phyloP scores from a whole-genome alignment of 306 rosid genomes.

The Pyrus communis region DNA sequence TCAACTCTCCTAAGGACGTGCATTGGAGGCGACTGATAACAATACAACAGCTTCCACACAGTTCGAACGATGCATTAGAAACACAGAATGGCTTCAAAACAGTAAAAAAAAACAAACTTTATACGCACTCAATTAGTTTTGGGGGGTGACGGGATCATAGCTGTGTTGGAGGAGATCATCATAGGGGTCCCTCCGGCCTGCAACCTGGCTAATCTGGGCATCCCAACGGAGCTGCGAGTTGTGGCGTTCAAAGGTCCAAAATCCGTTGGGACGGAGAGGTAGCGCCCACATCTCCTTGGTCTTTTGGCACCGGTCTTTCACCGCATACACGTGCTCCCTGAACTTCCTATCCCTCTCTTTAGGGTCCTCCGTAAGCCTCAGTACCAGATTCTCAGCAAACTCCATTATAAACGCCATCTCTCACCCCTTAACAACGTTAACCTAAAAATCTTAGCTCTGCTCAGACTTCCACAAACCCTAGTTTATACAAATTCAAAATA shows the following conservation, averaged over 20 bases:
- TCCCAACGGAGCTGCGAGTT: constrained; percentile 86
- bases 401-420: constrained; percentile 84
- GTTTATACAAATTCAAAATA: background rate
- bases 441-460: constrained; percentile 4
- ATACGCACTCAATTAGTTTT: constrained; percentile 29
- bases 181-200: constrained; percentile 87
- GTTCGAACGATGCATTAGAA: background rate
- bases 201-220: constrained; percentile 80
- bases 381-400: constrained; percentile 75
- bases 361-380: constrained; percentile 90
- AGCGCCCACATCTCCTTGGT: constrained; percentile 86
- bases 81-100: background rate
- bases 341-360: constrained; percentile 81
- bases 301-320: constrained; percentile 56
- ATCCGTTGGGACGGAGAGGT: constrained; percentile 84
- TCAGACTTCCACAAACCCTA: constrained; percentile 3
- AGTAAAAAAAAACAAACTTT: constrained; percentile 18
- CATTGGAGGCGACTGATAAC: background rate
- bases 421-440: constrained; percentile 8
- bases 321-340: constrained; percentile 56
- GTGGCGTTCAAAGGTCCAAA: constrained; percentile 97
- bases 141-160: constrained; percentile 9
- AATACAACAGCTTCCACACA: background rate
- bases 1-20: background rate
- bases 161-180: constrained; percentile 63